Evolutionary conservation across 495 filamentous ascomycete species (phyloP).

Genomic region (Glutinoglossum americanum): DNA sequence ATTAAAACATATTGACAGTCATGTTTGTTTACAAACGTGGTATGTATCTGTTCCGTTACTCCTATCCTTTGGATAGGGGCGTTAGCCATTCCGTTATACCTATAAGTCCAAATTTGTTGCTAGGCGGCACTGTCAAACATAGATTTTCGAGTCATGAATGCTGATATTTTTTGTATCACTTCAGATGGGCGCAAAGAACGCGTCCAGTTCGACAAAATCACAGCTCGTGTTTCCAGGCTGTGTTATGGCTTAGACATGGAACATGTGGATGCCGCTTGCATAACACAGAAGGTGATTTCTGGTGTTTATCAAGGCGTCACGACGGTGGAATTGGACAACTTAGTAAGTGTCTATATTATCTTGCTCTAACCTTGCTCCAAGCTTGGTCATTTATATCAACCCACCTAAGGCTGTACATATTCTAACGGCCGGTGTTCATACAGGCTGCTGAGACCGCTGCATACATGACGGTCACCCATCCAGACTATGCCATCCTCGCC

Average conservation of each 20-base stretch:
- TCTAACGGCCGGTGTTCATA: not conserved
- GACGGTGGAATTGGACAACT: slow-evolving; percentile 83
- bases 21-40: slow-evolving; percentile 58
- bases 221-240: slow-evolving; percentile 84
- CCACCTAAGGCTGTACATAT: slow-evolving; percentile 1
- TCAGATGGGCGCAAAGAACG: slow-evolving; percentile 97
- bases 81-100: slow-evolving; percentile 2
- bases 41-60: too few species aligned
- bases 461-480: slow-evolving; percentile 98
- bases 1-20: not conserved
- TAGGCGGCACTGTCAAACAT: too few species aligned
- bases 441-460: slow-evolving; percentile 96
- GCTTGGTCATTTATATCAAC: not conserved
- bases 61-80: slow-evolving; percentile 2
- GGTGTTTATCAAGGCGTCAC: slow-evolving; percentile 98
- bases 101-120: too few species aligned
- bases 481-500: slow-evolving; percentile 96
- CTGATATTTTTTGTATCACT: not conserved
- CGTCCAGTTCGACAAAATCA: slow-evolving; percentile 99
- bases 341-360: slow-evolving; percentile 37
- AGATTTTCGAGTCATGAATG: not conserved
- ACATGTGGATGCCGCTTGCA: slow-evolving; percentile 92
- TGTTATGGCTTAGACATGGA: slow-evolving; percentile 94
- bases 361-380: not conserved
- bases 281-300: slow-evolving; percentile 97